Percentiles rank a stretch among this genome's conserved stretches.
Evolutionary conservation across 306 rosid genomes (phyloP).

Genomic region (Lathyrus sativus): DNA sequence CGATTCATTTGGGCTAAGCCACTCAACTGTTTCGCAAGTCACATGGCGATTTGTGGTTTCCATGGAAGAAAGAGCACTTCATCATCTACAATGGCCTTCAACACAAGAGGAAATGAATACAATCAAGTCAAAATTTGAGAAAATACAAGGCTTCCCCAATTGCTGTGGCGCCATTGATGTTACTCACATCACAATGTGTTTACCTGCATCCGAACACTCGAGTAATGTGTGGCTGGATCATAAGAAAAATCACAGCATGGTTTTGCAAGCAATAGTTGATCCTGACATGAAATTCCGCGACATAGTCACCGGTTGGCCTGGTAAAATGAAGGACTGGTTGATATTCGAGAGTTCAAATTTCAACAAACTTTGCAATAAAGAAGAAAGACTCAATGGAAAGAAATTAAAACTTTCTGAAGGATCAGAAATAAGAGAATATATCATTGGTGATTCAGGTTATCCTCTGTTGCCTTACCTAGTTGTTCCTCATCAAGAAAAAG

Average conservation of each 20-base stretch:
- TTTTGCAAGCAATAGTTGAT: conserved; percentile 88
- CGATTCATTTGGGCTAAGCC: conserved; percentile 68
- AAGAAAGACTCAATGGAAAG: conserved; percentile 70
- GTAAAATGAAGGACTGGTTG: conserved; percentile 65
- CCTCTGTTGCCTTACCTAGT: conserved; percentile 78
- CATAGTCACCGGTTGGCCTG: conserved; percentile 90
- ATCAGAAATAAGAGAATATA: conserved; percentile 70
- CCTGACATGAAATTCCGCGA: conserved; percentile 82
- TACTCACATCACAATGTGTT: conserved; percentile 75
- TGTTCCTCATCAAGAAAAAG: conserved; percentile 76
- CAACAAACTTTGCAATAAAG: conserved; percentile 61
- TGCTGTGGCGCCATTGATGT: conserved; percentile 78
- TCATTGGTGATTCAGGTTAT: conserved; percentile 82
- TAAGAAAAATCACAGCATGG: conserved; percentile 82
- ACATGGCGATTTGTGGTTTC: conserved; percentile 89
- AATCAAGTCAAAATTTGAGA: conserved; percentile 76
- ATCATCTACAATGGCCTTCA: conserved; percentile 82
- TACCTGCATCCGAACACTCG: conserved; percentile 64
- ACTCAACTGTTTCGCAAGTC: conserved; percentile 84
- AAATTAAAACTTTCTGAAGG: conserved; percentile 50
- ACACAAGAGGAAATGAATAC: conserved; percentile 61
- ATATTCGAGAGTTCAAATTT: conserved; percentile 71
- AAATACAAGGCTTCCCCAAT: conserved; percentile 72
- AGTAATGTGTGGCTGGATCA: conserved; percentile 77
- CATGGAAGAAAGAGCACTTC: conserved; percentile 77